Conservation (phyloP, 345 rosid genomes). For the Psidium friedrichsthalianum region DNA sequence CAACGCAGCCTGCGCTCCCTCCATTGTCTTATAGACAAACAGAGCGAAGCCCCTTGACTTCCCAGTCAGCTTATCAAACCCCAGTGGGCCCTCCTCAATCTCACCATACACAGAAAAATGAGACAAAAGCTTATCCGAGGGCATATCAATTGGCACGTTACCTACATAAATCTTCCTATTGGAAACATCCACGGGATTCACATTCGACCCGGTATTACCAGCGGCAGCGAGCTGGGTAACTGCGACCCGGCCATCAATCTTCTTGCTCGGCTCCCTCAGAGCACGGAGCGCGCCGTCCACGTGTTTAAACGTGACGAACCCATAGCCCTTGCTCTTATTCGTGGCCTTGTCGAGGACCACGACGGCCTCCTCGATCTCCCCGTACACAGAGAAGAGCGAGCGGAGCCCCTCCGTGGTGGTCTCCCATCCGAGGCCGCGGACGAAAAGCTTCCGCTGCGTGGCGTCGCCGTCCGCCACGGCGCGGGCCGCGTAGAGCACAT, state of each 20-base stretch:
- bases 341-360: slow-evolving; percentile 63
- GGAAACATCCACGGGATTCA: slow-evolving; percentile 32
- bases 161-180: slow-evolving; percentile 79
- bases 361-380: slow-evolving; percentile 74
- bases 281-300: slow-evolving; percentile 67
- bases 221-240: slow-evolving; percentile 73
- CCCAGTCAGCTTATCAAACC: slow-evolving; percentile 80
- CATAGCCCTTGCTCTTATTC: slow-evolving; percentile 75
- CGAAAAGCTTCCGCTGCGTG: slow-evolving; percentile 69
- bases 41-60: slow-evolving; percentile 74
- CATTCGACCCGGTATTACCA: slow-evolving; percentile 42
- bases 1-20: slow-evolving; percentile 73
- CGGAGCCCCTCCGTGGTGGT: slow-evolving; percentile 67
- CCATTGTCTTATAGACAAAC: slow-evolving; percentile 70
- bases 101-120: slow-evolving; percentile 63
- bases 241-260: slow-evolving; percentile 71
- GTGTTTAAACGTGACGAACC: slow-evolving; percentile 60
- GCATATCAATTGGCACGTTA: slow-evolving; percentile 65
- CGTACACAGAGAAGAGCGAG: slow-evolving; percentile 45
- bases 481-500: slow-evolving; percentile 40
- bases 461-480: slow-evolving; percentile 54
- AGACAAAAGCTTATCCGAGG: slow-evolving; percentile 47
- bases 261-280: slow-evolving; percentile 70
- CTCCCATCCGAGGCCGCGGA: slow-evolving; percentile 86
- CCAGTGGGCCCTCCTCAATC: slow-evolving; percentile 84